Base-by-base conservation (phyloP, 805 yeast genomes). In the Cyberlindnera galapagoensis region DNA sequence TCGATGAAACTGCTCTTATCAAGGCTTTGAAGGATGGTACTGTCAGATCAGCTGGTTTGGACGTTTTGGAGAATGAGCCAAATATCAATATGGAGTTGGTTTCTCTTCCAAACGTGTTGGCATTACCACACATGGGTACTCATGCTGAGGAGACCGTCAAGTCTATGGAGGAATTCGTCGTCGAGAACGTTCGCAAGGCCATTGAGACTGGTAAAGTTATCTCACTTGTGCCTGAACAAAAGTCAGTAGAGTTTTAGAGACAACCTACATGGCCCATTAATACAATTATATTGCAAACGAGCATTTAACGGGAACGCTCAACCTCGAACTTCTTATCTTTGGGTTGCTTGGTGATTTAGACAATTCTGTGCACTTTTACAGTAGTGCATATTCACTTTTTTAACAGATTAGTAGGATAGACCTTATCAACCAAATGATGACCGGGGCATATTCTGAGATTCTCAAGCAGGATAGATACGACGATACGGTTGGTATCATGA, bases 41-140 rank as follows among this genome's bases (percentile, higher is more conserved):
- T 44, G 66, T 83, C 19, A 72, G 76, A 23, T 59, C 80, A 5
- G 80, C 74, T 38, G 94, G 87, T 11, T 51, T 81, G 10, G 94
- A 83, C 48, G 94, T 83, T 18, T 76, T 78, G 54, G 88, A 81
- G 54, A 58, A 63, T 41, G 94, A 82, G 56, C 94, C 94, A 9
- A 51, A 73, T 41, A 80, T 75, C n/a, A 69, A 80, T 26, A 58
- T 68, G 50, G 87, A 80, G 39, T 60, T 82, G 41, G 57, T 69
- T 30, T 60, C 63, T 19, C 58, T 80, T 57, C 81, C 83, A 10
- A 79, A 80, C 42, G 84, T 77, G n/a, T 66, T 81, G 9, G 71
- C 83, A 21, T 62, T 83, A 43, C 97, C 97, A 11, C 97, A 87
- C 55, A 76, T 84, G 80, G 97, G 95, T 18, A 84, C 95, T 0